Percentiles rank a stretch among this genome's conserved stretches.
Evolutionary conservation across 495 filamentous ascomycete genomes (phyloP).

Genomic region (Talaromyces wortmannii): DNA sequence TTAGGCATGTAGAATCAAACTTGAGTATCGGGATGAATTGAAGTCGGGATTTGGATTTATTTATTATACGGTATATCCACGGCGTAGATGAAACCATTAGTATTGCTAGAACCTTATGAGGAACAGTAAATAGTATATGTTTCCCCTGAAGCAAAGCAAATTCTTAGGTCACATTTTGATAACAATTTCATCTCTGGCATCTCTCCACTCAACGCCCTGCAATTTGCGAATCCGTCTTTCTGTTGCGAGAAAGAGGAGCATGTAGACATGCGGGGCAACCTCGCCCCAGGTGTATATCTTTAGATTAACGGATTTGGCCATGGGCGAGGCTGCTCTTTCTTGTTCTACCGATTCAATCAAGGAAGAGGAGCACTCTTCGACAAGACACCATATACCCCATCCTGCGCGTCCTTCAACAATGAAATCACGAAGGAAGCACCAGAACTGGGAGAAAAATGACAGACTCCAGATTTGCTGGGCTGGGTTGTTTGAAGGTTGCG

Average conservation of each 20-base stretch:
- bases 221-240: conserved; percentile 45
- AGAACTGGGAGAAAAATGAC: conserved; percentile 38
- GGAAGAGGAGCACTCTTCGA: conserved; percentile 20
- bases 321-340: not conserved
- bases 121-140: too few relatives aligned
- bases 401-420: conserved; percentile 53
- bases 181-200: conserved; percentile 42
- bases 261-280: conserved; percentile 53
- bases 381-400: conserved; percentile 58
- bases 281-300: conserved; percentile 64
- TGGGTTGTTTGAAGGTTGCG: not conserved
- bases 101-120: too few relatives aligned
- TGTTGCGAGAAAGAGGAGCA: conserved; percentile 58
- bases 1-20: too few relatives aligned
- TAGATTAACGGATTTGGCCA: conserved; percentile 20
- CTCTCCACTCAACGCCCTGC: conserved; percentile 50
- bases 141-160: not conserved
- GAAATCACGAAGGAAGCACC: conserved; percentile 55
- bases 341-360: not conserved
- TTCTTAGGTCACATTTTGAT: conserved; percentile 25
- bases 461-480: conserved; percentile 16
- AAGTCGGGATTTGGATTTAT: too few relatives aligned
- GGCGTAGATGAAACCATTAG: too few relatives aligned
- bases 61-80: too few relatives aligned
- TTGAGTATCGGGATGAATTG: too few relatives aligned